phyloP scores from a whole-genome alignment of 352 stramenopile genomes.

The Blastocystis sp. region DNA sequence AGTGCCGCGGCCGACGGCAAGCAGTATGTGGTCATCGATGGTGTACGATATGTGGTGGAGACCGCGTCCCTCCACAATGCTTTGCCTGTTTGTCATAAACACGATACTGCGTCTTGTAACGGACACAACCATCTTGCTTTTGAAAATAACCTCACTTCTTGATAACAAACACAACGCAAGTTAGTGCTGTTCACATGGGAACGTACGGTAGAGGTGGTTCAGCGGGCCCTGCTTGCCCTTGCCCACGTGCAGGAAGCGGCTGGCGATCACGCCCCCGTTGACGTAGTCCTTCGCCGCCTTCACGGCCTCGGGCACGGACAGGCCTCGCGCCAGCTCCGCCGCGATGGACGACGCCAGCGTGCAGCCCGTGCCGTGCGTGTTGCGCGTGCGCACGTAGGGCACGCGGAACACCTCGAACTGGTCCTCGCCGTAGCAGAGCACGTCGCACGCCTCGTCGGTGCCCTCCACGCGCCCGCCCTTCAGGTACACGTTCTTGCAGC shows the following conservation, averaged over 20 bases:
- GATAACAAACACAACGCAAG: conserved; percentile 39
- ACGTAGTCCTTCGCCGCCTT: conserved; percentile 71
- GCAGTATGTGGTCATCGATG: conserved; percentile 62
- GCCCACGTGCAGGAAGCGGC: conserved; percentile 54
- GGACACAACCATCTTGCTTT: background rate
- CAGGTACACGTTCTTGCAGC: conserved; percentile 61
- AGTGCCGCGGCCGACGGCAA: background rate
- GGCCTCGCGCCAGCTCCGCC: conserved; percentile 79
- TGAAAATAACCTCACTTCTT: background rate
- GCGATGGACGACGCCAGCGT: conserved; percentile 87
- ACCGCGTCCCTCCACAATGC: background rate
- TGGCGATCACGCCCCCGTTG: conserved; percentile 56
- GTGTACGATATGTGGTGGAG: background rate
- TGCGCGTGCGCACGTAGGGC: conserved; percentile 73
- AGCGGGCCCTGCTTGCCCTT: conserved; percentile 70
- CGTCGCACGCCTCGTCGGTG: conserved; percentile 50
- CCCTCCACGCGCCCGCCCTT: conserved; percentile 60
- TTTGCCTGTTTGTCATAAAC: background rate
- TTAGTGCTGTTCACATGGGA: conserved; percentile 66
- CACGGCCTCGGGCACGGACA: conserved; percentile 68
- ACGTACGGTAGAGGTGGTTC: conserved; percentile 70
- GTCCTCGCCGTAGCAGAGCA: conserved; percentile 42
- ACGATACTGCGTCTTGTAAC: background rate
- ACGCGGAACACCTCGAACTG: conserved; percentile 73
- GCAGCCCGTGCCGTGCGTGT: conserved; percentile 88